phyloP scores from a whole-genome alignment of 805 yeast species.

The Candida berthetii region DNA sequence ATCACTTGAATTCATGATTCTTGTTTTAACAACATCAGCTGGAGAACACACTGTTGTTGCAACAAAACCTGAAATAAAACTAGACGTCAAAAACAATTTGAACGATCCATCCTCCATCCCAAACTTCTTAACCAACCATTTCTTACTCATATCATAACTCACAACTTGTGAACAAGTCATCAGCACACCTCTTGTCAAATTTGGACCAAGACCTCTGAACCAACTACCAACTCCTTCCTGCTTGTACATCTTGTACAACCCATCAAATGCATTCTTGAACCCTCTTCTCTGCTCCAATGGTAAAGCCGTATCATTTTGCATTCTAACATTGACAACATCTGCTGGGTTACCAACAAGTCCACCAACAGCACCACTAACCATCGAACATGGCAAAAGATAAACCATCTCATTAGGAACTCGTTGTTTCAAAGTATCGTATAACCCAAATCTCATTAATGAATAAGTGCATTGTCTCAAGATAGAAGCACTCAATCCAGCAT shows the following conservation, averaged over 20 bases:
- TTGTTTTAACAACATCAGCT: slow-evolving; percentile 84
- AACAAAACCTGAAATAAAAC: slow-evolving; percentile 75
- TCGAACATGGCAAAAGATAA: slow-evolving; percentile 66
- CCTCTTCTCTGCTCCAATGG: slow-evolving; percentile 62
- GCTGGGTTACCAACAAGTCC: slow-evolving; percentile 87
- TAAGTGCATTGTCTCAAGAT: slow-evolving; percentile 82
- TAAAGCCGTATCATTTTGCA: slow-evolving; percentile 81
- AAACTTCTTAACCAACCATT: slow-evolving; percentile 42
- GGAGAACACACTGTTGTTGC: slow-evolving; percentile 93
- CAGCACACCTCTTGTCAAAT: slow-evolving; percentile 70
- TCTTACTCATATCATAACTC: slow-evolving; percentile 73
- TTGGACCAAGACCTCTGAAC: slow-evolving; percentile 73
- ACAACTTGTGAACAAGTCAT: slow-evolving; percentile 93
- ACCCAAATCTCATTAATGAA: slow-evolving; percentile 81
- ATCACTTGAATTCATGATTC: slow-evolving; percentile 65
- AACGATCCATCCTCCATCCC: slow-evolving; percentile 53
- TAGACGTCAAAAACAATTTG: slow-evolving; percentile 72
- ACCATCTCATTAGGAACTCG: slow-evolving; percentile 46
- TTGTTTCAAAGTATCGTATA: slow-evolving; percentile 74
- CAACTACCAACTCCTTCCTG: slow-evolving; percentile 58
- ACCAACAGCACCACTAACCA: slow-evolving; percentile 82
- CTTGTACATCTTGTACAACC: slow-evolving; percentile 48
- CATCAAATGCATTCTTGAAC: slow-evolving; percentile 75
- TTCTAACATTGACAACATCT: slow-evolving; percentile 81
- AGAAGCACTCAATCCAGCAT: slow-evolving; percentile 79